Evolutionary conservation across 1,284 basidiomycete species (phyloP).

Genomic region (Ceratobasidium sp.): DNA sequence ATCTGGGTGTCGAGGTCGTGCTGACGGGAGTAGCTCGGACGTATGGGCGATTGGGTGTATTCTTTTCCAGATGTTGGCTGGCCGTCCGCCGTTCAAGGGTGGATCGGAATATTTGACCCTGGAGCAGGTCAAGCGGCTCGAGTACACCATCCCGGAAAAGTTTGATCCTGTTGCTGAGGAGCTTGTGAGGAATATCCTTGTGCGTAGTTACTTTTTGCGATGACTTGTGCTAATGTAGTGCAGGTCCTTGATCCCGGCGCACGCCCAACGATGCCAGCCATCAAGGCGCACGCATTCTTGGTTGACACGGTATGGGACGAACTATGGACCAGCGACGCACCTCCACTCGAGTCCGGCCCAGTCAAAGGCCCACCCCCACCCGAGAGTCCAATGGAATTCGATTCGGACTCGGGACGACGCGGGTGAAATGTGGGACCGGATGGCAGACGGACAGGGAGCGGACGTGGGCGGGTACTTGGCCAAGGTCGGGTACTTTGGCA

Average conservation of each 20-base stretch:
- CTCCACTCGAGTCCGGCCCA: conserved; percentile 52
- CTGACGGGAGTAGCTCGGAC: conserved; percentile 71
- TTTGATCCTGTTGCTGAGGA: conserved; percentile 74
- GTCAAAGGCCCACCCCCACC: conserved; percentile 26
- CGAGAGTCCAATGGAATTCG: conserved; percentile 10
- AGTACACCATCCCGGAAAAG: conserved; percentile 74
- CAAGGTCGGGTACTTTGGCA: neutral
- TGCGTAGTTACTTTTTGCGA: conserved; percentile 49
- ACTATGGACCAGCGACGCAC: conserved; percentile 74
- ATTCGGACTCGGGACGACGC: conserved; percentile 36
- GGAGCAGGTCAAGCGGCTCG: conserved; percentile 77
- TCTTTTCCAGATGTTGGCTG: conserved; percentile 95
- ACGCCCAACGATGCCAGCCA: conserved; percentile 62
- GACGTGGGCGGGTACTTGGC: conserved; percentile 6
- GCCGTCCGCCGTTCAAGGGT: conserved; percentile 88
- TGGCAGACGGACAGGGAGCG: conserved; percentile 34
- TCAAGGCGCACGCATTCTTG: conserved; percentile 83
- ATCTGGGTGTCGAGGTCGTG: neutral
- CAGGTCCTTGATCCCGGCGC: conserved; percentile 73
- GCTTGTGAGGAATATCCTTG: conserved; percentile 68
- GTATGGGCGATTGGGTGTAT: conserved; percentile 99
- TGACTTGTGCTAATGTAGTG: neutral
- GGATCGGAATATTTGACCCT: conserved; percentile 84
- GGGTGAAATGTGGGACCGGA: conserved; percentile 37
- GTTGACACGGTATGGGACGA: conserved; percentile 68